Percentiles rank a stretch among this genome's conserved stretches.
Evolutionary conservation across 2,329 filamentous ascomycete genomes (phyloP).

Genomic region (Lasiodiplodia citricola): DNA sequence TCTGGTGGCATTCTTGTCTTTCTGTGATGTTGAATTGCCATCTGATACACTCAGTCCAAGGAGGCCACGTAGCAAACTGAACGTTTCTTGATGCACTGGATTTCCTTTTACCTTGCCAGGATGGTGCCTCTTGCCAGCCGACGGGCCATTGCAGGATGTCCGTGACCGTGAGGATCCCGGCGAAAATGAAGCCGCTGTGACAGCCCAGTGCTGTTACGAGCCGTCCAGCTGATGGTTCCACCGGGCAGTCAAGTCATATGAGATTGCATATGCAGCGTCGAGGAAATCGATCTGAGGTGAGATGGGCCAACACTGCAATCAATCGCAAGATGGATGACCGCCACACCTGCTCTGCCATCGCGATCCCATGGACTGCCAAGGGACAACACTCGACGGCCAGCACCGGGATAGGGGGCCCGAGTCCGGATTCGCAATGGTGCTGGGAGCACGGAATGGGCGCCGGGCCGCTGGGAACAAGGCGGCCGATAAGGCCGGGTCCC

Average conservation of each 20-base stretch:
- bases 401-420: background rate
- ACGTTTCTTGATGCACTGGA: background rate
- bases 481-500: slow-evolving; percentile 6
- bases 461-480: background rate
- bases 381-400: background rate
- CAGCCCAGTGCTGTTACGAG: slow-evolving; percentile 5
- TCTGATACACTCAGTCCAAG: background rate
- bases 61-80: background rate
- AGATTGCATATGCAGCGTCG: background rate
- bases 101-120: background rate
- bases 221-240: slow-evolving; percentile 11
- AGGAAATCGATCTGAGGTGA: slow-evolving; percentile 5
- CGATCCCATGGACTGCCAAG: slow-evolving; percentile 1
- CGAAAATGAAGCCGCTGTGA: background rate
- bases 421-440: background rate
- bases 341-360: background rate
- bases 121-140: background rate
- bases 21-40: slow-evolving; percentile 19
- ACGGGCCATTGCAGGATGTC: slow-evolving; percentile 2
- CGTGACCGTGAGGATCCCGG: background rate
- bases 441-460: slow-evolving; percentile 7
- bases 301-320: background rate
- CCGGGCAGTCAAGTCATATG: background rate
- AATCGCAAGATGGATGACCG: background rate
- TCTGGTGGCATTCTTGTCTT: slow-evolving; percentile 5